Evolutionary conservation across 2,329 filamentous ascomycete species (phyloP).

Genomic region (Claviceps citrina): DNA sequence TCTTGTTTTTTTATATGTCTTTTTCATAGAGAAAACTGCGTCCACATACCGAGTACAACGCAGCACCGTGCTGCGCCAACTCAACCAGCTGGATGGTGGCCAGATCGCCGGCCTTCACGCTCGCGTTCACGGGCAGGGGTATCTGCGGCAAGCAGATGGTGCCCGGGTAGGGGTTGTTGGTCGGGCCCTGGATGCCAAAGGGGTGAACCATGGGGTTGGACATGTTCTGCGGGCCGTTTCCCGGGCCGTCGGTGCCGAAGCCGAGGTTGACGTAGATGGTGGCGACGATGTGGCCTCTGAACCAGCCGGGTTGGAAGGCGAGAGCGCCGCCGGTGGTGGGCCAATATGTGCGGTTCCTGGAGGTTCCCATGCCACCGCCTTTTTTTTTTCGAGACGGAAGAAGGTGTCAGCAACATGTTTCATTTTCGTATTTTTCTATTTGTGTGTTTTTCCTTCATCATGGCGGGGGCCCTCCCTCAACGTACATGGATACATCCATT

Average conservation of each 20-base stretch:
- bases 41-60: conserved; percentile 58
- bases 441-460: neutral
- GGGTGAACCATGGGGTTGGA: conserved; percentile 65
- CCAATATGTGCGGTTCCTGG: conserved; percentile 82
- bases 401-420: neutral
- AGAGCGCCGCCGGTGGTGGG: conserved; percentile 76
- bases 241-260: conserved; percentile 52
- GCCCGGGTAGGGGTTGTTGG: conserved; percentile 72
- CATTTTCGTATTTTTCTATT: too few relatives aligned
- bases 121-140: conserved; percentile 57
- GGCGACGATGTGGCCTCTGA: conserved; percentile 69
- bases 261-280: conserved; percentile 87
- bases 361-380: conserved; percentile 73
- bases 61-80: conserved; percentile 65
- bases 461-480: neutral
- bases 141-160: conserved; percentile 83
- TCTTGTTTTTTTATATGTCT: too few relatives aligned
- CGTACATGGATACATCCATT: conserved; percentile 92
- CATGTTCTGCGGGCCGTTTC: conserved; percentile 64
- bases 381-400: conserved; percentile 1
- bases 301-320: conserved; percentile 88
- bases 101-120: conserved; percentile 64
- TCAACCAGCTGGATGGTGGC: conserved; percentile 85
- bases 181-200: conserved; percentile 71
- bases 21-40: too few relatives aligned